Conservation (phyloP, 257 asterid genomes). For the Solanum corneliomulleri region DNA sequence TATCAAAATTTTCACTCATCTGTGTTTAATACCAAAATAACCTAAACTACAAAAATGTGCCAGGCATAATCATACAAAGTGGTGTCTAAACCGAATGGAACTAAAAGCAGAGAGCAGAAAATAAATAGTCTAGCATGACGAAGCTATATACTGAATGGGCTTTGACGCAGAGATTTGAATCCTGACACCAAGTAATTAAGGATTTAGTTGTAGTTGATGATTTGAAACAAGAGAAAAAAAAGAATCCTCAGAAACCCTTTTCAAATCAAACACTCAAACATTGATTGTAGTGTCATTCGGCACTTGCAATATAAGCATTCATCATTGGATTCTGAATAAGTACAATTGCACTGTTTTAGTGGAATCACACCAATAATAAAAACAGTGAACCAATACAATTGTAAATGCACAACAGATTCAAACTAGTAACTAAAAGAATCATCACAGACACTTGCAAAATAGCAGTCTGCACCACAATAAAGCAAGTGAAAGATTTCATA, state of each 20-base stretch:
- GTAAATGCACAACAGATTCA: neutral
- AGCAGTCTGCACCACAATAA: neutral
- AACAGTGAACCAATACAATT: neutral
- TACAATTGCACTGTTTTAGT: neutral
- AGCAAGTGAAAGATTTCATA: neutral
- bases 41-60: neutral
- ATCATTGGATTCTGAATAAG: neutral
- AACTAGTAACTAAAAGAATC: neutral
- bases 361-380: neutral
- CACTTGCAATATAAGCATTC: neutral
- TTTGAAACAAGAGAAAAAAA: neutral
- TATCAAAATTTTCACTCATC: neutral
- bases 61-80: neutral
- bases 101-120: too few relatives aligned
- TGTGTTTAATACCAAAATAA: neutral
- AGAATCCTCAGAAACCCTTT: constrained; percentile 5
- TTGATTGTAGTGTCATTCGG: neutral
- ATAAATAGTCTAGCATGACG: too few relatives aligned
- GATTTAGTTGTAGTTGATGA: neutral
- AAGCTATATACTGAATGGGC: neutral
- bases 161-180: neutral
- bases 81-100: too few relatives aligned
- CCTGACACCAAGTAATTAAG: neutral
- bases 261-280: constrained; percentile 7
- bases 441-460: neutral